Conservation (phyloP, 2,329 filamentous ascomycete species). For the Colletotrichum lupini region DNA sequence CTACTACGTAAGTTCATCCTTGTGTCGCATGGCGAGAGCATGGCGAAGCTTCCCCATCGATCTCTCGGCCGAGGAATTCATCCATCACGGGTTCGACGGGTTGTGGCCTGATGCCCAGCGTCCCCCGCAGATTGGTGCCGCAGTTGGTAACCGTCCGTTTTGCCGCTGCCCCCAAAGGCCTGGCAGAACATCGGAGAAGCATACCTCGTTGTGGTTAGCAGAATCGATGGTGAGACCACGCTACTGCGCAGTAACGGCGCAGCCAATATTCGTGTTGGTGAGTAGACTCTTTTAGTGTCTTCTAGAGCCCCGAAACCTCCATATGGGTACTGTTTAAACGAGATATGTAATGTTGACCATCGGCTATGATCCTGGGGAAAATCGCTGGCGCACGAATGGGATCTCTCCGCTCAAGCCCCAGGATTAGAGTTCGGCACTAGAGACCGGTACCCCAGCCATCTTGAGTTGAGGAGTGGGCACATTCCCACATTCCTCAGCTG, state of each 20-base stretch:
- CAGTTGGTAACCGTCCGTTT: background rate
- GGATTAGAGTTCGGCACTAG: conserved; percentile 13
- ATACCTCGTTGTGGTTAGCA: conserved; percentile 14
- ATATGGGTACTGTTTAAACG: background rate
- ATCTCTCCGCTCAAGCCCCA: conserved; percentile 3
- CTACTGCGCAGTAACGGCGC: conserved; percentile 5
- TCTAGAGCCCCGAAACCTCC: background rate
- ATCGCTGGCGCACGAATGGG: conserved; percentile 19
- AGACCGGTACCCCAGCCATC: conserved; percentile 7
- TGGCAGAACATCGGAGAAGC: background rate
- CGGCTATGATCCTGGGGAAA: conserved; percentile 1
- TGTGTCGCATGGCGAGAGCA: background rate
- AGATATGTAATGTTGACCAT: background rate
- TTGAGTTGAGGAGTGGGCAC: background rate
- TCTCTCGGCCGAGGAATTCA: background rate
- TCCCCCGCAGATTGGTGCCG: background rate
- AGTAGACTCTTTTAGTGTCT: background rate
- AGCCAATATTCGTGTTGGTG: background rate
- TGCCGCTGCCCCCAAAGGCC: background rate
- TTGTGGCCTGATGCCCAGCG: background rate
- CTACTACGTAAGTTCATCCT: background rate
- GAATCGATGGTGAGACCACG: conserved; percentile 13
- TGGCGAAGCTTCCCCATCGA: background rate
- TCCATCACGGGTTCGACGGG: background rate
- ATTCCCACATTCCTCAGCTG: background rate